phyloP scores from a whole-genome alignment of 345 rosid genomes.

The Cochlearia excelsa region DNA sequence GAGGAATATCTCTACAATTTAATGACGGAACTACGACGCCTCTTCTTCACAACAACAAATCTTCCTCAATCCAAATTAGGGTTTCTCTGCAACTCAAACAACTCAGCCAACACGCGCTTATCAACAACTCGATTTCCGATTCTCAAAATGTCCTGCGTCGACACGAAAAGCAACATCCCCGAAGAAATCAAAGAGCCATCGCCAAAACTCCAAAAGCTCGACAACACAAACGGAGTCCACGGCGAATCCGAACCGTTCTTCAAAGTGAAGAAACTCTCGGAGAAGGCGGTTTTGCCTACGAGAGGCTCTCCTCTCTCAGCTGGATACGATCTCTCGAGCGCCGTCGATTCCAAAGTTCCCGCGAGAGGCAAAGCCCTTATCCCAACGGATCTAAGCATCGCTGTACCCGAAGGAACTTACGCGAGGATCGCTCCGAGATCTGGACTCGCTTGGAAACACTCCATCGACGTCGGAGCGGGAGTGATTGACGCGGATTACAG shows the following conservation, averaged over 20 bases:
- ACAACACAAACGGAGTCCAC: conserved; percentile 40
- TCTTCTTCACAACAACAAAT: neutral
- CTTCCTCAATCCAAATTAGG: conserved; percentile 31
- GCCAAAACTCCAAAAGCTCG: conserved; percentile 48
- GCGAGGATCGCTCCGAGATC: conserved; percentile 84
- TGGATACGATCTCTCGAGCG: conserved; percentile 83
- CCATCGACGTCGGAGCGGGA: conserved; percentile 78
- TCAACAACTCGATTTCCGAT: conserved; percentile 33
- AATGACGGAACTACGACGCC: conserved; percentile 24
- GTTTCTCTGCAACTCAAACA: conserved; percentile 13
- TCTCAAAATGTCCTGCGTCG: conserved; percentile 22
- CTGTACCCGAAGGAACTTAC: conserved; percentile 66
- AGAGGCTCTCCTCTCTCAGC: conserved; percentile 73
- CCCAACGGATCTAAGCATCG: conserved; percentile 74
- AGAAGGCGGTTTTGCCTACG: conserved; percentile 65
- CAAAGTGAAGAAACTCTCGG: conserved; percentile 70
- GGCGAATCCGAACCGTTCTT: conserved; percentile 28
- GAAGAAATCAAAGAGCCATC: conserved; percentile 36
- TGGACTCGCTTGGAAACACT: conserved; percentile 74
- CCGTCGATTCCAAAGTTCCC: conserved; percentile 59
- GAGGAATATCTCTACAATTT: too few species aligned
- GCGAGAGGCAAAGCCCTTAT: conserved; percentile 79
- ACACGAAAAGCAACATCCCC: conserved; percentile 28
- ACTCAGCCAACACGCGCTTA: neutral
- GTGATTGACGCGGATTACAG: conserved; percentile 80